Conservation (phyloP, 1,139 yeast species). For the Diutina neorugosa region DNA sequence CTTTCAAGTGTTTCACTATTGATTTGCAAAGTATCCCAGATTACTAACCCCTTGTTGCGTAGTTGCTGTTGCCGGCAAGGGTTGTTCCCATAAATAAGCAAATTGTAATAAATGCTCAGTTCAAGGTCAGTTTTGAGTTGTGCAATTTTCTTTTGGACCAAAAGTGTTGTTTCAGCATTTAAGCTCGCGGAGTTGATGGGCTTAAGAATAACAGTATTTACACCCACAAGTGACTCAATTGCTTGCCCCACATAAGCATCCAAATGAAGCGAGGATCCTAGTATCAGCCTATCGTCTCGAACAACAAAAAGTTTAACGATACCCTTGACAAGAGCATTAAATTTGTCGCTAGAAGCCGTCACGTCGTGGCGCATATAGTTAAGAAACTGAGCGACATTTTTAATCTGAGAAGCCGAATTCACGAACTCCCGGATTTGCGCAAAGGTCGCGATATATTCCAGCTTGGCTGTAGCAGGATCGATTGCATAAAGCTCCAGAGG, state of each 20-base stretch:
- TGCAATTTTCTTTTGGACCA: constrained; percentile 8
- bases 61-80: constrained; percentile 74
- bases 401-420: constrained; percentile 12
- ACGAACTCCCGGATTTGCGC: constrained; percentile 17
- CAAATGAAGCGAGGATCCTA: not conserved
- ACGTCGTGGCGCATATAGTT: constrained; percentile 24
- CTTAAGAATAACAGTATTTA: not conserved
- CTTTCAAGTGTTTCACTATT: constrained; percentile 42
- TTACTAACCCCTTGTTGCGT: constrained; percentile 39
- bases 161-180: constrained; percentile 6
- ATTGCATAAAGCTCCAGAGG: constrained; percentile 29
- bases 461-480: constrained; percentile 15
- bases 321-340: constrained; percentile 46
- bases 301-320: constrained; percentile 47
- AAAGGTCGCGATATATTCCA: constrained; percentile 23
- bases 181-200: not conserved
- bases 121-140: constrained; percentile 24
- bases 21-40: constrained; percentile 80
- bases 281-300: constrained; percentile 47
- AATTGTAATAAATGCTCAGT: constrained; percentile 38
- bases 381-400: constrained; percentile 21
- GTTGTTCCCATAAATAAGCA: constrained; percentile 55
- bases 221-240: not conserved
- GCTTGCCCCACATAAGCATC: not conserved
- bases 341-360: constrained; percentile 17